Conservation (phyloP, 1,284 basidiomycete species). For the Leccinum variabile region DNA sequence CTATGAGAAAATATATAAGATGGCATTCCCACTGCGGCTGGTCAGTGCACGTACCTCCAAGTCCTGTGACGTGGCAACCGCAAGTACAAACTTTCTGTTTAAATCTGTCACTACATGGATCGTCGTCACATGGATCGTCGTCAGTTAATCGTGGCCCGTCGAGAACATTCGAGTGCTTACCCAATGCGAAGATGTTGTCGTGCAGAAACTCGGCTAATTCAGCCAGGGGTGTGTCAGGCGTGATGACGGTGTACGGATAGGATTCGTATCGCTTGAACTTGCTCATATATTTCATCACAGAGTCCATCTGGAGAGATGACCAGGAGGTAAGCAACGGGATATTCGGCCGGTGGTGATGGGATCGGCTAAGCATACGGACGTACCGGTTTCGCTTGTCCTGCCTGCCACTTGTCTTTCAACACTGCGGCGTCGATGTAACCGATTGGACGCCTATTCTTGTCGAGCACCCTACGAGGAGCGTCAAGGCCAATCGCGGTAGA, state of each 20-base stretch:
- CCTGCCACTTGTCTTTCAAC: constrained; percentile 78
- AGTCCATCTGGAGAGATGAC: constrained; percentile 50
- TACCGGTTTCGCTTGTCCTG: constrained; percentile 69
- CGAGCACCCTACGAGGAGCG: constrained; percentile 60
- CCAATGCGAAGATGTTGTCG: constrained; percentile 74
- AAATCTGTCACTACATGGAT: constrained; percentile 77
- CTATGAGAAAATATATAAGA: constrained; percentile 23
- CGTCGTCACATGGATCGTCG: no score
- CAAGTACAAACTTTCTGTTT: constrained; percentile 83
- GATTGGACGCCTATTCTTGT: constrained; percentile 67
- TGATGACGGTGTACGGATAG: constrained; percentile 76
- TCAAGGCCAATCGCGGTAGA: constrained; percentile 7
- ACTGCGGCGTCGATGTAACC: constrained; percentile 79
- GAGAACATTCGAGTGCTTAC: constrained; percentile 41
- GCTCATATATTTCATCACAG: constrained; percentile 67
- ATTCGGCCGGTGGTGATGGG: neutral
- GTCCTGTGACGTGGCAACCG: constrained; percentile 78
- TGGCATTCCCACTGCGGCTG: neutral
- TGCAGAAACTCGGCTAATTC: constrained; percentile 77
- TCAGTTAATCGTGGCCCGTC: constrained; percentile 1
- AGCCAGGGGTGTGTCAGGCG: constrained; percentile 72
- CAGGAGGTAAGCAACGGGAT: neutral
- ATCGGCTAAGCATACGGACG: constrained; percentile 24
- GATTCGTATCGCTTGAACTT: constrained; percentile 72
- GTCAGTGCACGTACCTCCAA: constrained; percentile 53